phyloP scores from a whole-genome alignment of 352 stramenopile genomes.

The Phytophthora ohioensis region DNA sequence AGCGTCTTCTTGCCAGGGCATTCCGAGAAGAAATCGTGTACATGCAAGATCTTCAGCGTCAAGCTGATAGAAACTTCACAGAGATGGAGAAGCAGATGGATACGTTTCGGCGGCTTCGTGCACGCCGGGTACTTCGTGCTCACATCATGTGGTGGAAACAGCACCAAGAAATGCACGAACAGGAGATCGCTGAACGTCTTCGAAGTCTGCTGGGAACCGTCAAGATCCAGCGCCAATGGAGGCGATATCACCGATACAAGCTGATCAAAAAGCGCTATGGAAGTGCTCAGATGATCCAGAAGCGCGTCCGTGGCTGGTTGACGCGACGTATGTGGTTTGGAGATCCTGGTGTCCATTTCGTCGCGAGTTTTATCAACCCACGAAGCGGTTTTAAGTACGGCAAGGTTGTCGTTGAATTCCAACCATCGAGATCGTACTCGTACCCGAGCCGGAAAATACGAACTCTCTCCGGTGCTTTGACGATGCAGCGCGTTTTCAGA shows the following conservation, averaged over 20 bases:
- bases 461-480: conserved; percentile 39
- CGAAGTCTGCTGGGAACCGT: conserved; percentile 55
- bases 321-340: conserved; percentile 73
- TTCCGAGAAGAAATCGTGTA: conserved; percentile 70
- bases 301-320: conserved; percentile 65
- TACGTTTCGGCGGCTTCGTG: conserved; percentile 58
- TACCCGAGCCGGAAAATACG: conserved; percentile 56
- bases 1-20: conserved; percentile 57
- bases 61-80: conserved; percentile 53
- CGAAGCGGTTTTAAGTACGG: conserved; percentile 60
- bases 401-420: conserved; percentile 49
- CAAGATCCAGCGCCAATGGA: conserved; percentile 75
- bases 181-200: conserved; percentile 47
- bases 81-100: conserved; percentile 58
- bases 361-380: conserved; percentile 50
- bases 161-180: conserved; percentile 38
- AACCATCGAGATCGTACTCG: conserved; percentile 62
- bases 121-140: conserved; percentile 52
- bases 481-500: conserved; percentile 65
- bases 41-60: conserved; percentile 51
- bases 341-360: conserved; percentile 58
- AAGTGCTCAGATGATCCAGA: conserved; percentile 61
- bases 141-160: conserved; percentile 57
- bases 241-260: conserved; percentile 51
- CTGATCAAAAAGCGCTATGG: conserved; percentile 60